These are phyloP conservation scores for Trichoderma reesei DNA, from an alignment of 495 filamentous ascomycete species.

Conservation along the genomic window DNA sequence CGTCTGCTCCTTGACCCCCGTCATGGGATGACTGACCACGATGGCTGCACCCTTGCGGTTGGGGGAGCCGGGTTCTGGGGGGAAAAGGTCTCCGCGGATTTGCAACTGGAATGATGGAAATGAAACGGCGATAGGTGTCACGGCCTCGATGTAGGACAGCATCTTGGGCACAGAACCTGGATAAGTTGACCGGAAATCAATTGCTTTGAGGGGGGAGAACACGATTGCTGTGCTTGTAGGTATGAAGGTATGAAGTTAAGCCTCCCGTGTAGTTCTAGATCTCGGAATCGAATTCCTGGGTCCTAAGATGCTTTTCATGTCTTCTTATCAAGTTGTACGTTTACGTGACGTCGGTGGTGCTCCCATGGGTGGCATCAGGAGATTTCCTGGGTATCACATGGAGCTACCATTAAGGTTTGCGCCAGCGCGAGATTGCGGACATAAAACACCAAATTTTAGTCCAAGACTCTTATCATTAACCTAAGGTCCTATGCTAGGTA, in stretches of 20 bases:
- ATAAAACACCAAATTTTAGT: background rate
- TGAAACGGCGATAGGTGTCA: background rate
- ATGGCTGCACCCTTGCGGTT: conserved; percentile 21
- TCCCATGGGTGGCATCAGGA: background rate
- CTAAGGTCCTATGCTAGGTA: background rate
- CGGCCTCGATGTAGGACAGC: background rate
- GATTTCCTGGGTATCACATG: background rate
- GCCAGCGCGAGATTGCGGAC: background rate
- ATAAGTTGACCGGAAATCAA: background rate
- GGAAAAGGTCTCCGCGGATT: conserved; percentile 9
- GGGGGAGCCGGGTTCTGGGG: background rate
- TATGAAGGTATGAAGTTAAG: background rate
- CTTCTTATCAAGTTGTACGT: background rate
- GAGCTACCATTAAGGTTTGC: background rate
- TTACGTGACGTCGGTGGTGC: conserved; percentile 4
- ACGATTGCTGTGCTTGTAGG: background rate
- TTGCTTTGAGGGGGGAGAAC: background rate
- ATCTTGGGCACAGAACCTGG: background rate
- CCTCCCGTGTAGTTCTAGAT: no score
- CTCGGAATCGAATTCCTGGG: background rate
- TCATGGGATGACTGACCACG: conserved; percentile 28
- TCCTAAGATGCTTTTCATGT: background rate
- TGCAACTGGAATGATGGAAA: conserved; percentile 2
- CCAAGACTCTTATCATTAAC: background rate
- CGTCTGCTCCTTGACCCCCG: conserved; percentile 32